phyloP scores from a whole-genome alignment of 2,329 filamentous ascomycete genomes.

The Phaeosphaeriaceae sp. region DNA sequence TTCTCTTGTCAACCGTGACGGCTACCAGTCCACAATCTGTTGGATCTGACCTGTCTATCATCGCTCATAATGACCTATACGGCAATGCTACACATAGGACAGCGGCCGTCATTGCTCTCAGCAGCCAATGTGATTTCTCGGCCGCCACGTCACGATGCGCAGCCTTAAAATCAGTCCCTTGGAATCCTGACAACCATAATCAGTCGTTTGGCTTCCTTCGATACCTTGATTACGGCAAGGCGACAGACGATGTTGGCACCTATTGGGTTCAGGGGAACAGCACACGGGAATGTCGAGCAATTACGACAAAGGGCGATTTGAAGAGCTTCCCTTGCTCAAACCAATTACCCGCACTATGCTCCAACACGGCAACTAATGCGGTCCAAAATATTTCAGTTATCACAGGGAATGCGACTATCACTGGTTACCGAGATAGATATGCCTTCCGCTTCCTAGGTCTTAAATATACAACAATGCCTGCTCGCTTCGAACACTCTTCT shows the following conservation, averaged over 20 bases:
- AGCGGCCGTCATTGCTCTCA: conserved; percentile 24
- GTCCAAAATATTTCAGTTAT: conserved; percentile 25
- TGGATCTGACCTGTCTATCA: conserved; percentile 37
- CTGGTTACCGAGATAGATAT: conserved; percentile 54
- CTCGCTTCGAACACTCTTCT: conserved; percentile 55
- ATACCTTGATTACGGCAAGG: conserved; percentile 26
- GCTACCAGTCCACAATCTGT: conserved; percentile 29
- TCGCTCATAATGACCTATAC: conserved; percentile 39
- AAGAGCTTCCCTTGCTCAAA: conserved; percentile 23
- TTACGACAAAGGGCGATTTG: conserved; percentile 24
- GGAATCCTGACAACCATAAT: conserved; percentile 16
- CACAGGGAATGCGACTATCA: conserved; percentile 26
- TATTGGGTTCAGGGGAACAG: conserved; percentile 28
- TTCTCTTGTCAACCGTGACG: conserved; percentile 13
- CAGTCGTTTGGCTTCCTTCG: conserved; percentile 22
- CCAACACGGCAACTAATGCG: conserved; percentile 24
- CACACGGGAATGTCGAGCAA: conserved; percentile 23
- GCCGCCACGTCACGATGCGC: conserved; percentile 22
- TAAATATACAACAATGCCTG: conserved; percentile 54
- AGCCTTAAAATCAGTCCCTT: conserved; percentile 28
- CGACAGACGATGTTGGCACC: conserved; percentile 10
- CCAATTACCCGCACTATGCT: conserved; percentile 31
- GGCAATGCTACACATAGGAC: conserved; percentile 27
- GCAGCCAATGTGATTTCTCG: conserved; percentile 14
- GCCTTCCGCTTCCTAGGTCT: conserved; percentile 60